Evolutionary conservation across 139 green algal genomes (phyloP), one percentile per base, ranked within the genome.

Genomic region (Picochlorum sp.): DNA sequence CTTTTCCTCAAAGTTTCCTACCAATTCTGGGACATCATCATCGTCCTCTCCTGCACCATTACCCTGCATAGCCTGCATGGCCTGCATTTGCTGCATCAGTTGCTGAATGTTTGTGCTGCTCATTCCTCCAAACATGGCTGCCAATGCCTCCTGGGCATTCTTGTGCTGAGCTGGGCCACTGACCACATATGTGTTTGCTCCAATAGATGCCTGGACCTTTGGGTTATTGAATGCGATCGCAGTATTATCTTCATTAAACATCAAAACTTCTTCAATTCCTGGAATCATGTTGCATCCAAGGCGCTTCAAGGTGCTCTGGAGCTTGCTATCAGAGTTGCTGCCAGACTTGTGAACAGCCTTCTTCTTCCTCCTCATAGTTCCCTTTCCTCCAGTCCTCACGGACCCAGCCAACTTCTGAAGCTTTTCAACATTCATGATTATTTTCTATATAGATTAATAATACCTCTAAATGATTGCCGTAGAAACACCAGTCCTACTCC

Each of bases 211-310:
- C 90, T 99, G 94, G 49, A 99, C 94, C 80, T 98, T 98, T 47
- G 94, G 94, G 78, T 96, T 96, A 30, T 77, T 72, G 77, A 99
- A 99, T 74, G 96, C 86, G 44, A 97, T 86, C 58, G 96, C 90
- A 38, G 66, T 87, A 62, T 91, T 81, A 56, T 92, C 76, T 55
- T 84, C 83, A 77, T 94, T 86, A 78, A 99, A 94, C 64, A 99
- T 92, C 80, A 97, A 94, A 20, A 99, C 94, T 78, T 99, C 94
- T 80, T 99, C 94, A 61, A 99, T 99, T 66, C 91, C 94, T 24
- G 92, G 91, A 64, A 99, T 98, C 63, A 87, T 94, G 81, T 97
- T 99, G 56, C 98, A 91, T n/a, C 91, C 92, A 38, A 98, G 75
- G 24, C 91, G 78, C 83, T 98, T 99, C 4, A 99, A 82, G 2